Evolutionary conservation across 352 stramenopile genomes (phyloP).

Genomic region (Phytophthora sp.): DNA sequence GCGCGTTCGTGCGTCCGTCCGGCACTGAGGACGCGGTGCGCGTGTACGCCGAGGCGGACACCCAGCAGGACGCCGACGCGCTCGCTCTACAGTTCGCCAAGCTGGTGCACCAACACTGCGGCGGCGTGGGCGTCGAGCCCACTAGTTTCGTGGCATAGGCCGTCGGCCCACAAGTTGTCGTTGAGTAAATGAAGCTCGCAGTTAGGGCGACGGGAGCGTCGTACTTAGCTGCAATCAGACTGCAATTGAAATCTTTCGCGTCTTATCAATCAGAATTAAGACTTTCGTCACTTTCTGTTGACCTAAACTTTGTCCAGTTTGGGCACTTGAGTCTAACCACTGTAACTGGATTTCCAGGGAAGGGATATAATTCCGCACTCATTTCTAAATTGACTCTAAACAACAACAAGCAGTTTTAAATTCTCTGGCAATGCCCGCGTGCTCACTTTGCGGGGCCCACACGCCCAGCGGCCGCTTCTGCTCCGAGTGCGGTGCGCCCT

Average conservation of each 20-base stretch:
- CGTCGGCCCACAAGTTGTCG: neutral
- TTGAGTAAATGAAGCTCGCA: slow-evolving; percentile 23
- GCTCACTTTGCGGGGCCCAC: slow-evolving; percentile 19
- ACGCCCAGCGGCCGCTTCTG: slow-evolving; percentile 41
- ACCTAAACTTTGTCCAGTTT: too few relatives aligned
- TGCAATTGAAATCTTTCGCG: slow-evolving; percentile 21
- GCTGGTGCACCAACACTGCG: slow-evolving; percentile 79
- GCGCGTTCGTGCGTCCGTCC: slow-evolving; percentile 95
- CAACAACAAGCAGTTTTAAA: slow-evolving; percentile 8
- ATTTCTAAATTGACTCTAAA: slow-evolving; percentile 14
- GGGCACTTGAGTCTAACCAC: slow-evolving; percentile 14
- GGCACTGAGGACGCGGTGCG: slow-evolving; percentile 98
- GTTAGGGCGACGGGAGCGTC: slow-evolving; percentile 6
- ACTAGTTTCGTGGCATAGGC: slow-evolving; percentile 73
- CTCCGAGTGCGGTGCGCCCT: slow-evolving; percentile 39
- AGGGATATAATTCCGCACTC: too few relatives aligned
- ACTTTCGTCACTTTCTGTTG: neutral
- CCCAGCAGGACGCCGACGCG: slow-evolving; percentile 88
- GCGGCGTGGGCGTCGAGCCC: slow-evolving; percentile 68
- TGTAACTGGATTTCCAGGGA: slow-evolving; percentile 18
- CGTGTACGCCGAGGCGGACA: slow-evolving; percentile 97
- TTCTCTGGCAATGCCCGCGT: slow-evolving; percentile 28
- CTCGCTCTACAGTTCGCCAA: slow-evolving; percentile 89
- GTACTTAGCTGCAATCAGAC: neutral
- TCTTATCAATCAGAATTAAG: slow-evolving; percentile 18